Evolutionary conservation across 106 monocot genomes (phyloP), one percentile per base, ranked within the genome.

Genomic region (Acanthochlamys bracteata): DNA sequence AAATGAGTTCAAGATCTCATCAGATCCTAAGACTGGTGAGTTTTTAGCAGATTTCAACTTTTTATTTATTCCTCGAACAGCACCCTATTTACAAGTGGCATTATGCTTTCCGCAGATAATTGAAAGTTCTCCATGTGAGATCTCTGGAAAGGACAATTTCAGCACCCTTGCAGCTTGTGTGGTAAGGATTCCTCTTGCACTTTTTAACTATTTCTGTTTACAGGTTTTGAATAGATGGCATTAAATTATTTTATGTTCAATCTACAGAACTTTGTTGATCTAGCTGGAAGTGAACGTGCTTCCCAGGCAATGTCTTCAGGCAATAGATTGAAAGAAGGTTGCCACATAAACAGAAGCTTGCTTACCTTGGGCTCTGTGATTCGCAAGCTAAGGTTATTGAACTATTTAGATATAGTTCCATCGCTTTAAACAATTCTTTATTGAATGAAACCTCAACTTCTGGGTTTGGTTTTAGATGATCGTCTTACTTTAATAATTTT

Each of bases 1-100:
- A 89, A 74, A 72, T 69, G 63, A 89, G 89, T 64, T 89, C 89
- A 51, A 78, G 89, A 81, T 89, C 89, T 39, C 89, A 89, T 68
- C 89, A 89, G 68, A 89, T 89, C 67, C 80, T 89, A 57, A 71
- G 84, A 78, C 66, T 89, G 78, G 89, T 89, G 19, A 17, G 53
- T 54, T 54, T 54, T 54, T 19, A 16, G 19, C 19, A 54, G n/a
- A 6, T 54, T 16, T 46, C 53, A 11, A 19, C 6, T 10, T 16
- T 54, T 10, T 6, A 8, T 6, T 19, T 10, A 10, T n/a, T 54
- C n/a, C 4, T 54, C 53, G 16, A 11, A 54, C 19, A 19, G 16
- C 16, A 17, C n/a, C n/a, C n/a, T n/a, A 54, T 10, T 16, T 54
- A 11, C 11, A 11, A 17, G 16, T 4, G n/a, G 11, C 7, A 10